phyloP scores from a whole-genome alignment of 371 early-diverging fungal species.

The Mortierella sp. region DNA sequence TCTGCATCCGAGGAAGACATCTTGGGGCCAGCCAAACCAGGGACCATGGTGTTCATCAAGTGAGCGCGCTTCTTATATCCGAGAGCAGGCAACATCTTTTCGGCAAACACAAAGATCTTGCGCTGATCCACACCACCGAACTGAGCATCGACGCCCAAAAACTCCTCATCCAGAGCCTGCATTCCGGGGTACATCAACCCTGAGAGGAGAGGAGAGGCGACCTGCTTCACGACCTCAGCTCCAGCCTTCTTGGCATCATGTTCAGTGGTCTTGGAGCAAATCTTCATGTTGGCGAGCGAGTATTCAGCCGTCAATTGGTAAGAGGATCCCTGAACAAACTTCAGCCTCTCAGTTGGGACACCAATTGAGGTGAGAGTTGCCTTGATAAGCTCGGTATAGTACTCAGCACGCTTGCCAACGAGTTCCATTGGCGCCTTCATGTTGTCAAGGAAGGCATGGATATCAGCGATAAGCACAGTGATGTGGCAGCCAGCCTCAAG shows the following conservation, averaged over 20 bases:
- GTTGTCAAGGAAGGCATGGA: conserved; percentile 99
- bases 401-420: conserved; percentile 89
- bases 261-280: conserved; percentile 91
- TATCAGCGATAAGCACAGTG: conserved; percentile 96
- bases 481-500: conserved; percentile 96
- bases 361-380: conserved; percentile 92
- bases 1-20: conserved; percentile 99
- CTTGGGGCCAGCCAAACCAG: conserved; percentile 97
- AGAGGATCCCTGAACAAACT: conserved; percentile 94
- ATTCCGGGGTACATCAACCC: conserved; percentile 98
- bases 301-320: conserved; percentile 94
- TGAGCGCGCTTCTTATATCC: conserved; percentile 99
- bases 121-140: conserved; percentile 99
- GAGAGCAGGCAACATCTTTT: conserved; percentile 95
- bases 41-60: conserved; percentile 99
- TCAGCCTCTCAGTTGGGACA: conserved; percentile 92
- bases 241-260: conserved; percentile 99
- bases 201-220: conserved; percentile 93
- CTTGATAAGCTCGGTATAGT: conserved; percentile 97
- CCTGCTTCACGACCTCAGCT: conserved; percentile 99
- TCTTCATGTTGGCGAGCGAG: conserved; percentile 94
- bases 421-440: conserved; percentile 98
- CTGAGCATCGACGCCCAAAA: conserved; percentile 98
- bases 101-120: conserved; percentile 99
- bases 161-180: conserved; percentile 99